Base-by-base conservation (phyloP, 2,329 filamentous ascomycete genomes). In the Pochonia chlamydosporia region DNA sequence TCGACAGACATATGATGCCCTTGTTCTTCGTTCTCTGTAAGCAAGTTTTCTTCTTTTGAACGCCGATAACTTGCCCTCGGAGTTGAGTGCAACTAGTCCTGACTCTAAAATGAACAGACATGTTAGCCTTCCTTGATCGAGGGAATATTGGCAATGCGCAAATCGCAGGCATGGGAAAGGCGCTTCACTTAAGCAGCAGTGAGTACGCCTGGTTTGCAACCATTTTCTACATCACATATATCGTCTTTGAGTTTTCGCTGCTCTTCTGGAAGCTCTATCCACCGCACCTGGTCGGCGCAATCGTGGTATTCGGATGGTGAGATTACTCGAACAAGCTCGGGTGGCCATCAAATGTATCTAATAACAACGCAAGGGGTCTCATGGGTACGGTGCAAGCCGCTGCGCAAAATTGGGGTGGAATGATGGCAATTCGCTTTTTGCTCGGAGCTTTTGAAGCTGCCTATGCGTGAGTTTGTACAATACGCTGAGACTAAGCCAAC, bases 401-500 rank as follows among this genome's bases (percentile, higher is more conserved):
- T 6, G 50, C 48, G 1, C 53, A 45, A 10, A 54, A 49, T 6
- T 54, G 54, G 50, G 54, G 47, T 4, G 52, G 50, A 4, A 50
- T 59, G 40, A 52, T 56, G 48, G 54, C 51, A 9, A 49, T 53
- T 16, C 52, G 57, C n/a, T 52, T 52, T 24, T 42, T 63, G 25
- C 53, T 64, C 16, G 62, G 59, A 8, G 50, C 59, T 7, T 58
- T 63, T 7, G 62, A 65, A 25, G 62, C 62, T 4, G 52, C 54
- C 2, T 60, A 54, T 40, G 50, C 43, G 43, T 45, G 35, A 37
- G 43, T 45, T 10, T n/a, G n/a, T n/a, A n/a, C n/a, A n/a, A n/a
- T n/a, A n/a, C n/a, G n/a, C n/a, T n/a, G n/a, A n/a, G n/a, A n/a
- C n/a, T n/a, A n/a, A n/a, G n/a, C n/a, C n/a, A n/a, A n/a, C n/a